Base-by-base conservation (phyloP, 108 stramenopile genomes). In the Epithemia pelagica region DNA sequence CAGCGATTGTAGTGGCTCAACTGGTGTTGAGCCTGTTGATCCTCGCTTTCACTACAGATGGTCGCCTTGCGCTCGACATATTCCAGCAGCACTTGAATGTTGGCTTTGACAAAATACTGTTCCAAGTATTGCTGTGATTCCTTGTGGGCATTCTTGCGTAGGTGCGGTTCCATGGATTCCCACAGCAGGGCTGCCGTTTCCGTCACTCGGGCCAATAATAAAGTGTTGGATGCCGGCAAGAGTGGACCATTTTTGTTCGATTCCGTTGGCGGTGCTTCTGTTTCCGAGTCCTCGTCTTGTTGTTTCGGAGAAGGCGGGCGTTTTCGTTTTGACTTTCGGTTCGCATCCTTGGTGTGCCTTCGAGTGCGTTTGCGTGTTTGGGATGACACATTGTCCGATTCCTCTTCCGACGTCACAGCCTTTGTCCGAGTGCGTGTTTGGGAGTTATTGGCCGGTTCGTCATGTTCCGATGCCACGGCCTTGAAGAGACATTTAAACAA, bases 401-500 rank as follows among this genome's bases (percentile, higher is more conserved):
- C n/a, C n/a, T n/a, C n/a, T n/a, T n/a, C n/a, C n/a, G n/a, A n/a
- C n/a, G n/a, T n/a, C n/a, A n/a, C n/a, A n/a, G n/a, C n/a, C n/a
- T n/a, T n/a, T n/a, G n/a, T n/a, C n/a, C n/a, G n/a, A n/a, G n/a
- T n/a, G n/a, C n/a, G n/a, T n/a, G n/a, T n/a, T n/a, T n/a, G n/a
- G n/a, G n/a, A 20, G 20, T 15, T 10, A 59, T 24, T 22, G 58
- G 19, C 10, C 58, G 58, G 23, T n/a, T 59, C 23, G 18, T 59
- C 22, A 15, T 59, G n/a, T 24, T 24, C 58, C 58, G n/a, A n/a
- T n/a, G n/a, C n/a, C n/a, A 84, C 76, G 0, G 78, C 66, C 15
- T 70, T 57, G 29, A 63, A 62, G n/a, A 94, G 77, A 54, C 89
- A 91, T 54, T 79, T 82, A 58, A 93, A 72, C 21, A 97, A 85